Evolutionary conservation across 2,329 filamentous ascomycete species (phyloP), one percentile per base, ranked within the genome.

Genomic region (Claviceps quebecensis): DNA sequence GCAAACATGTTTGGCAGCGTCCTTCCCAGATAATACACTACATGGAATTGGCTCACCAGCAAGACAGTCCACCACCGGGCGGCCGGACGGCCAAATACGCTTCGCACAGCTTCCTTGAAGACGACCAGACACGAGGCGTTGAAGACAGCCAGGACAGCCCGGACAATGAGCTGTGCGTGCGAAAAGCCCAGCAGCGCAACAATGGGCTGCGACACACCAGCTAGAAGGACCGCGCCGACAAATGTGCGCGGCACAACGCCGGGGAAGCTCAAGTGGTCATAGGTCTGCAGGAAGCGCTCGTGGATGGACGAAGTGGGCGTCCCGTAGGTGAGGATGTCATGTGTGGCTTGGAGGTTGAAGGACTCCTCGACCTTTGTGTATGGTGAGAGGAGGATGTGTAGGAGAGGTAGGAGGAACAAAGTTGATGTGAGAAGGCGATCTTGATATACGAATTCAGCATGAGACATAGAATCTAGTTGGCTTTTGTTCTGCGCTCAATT

Each of bases 341-440:
- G 93, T 3, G 83, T 78, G 5, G 93, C 93, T 67, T 98, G 93
- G 53, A 97, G 81, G 66, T 95, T 95, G 77, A 98, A 97, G 0
- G 91, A 97, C 68, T 98, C 93, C 67, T 98, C 93, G 54, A 98
- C 93, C 67, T 98, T 98, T 52, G 90, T 96, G 71, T 94, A 91
- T 1, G 93, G 93, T 11, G 90, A 81, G 23, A 81, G 65, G 55
- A 81, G 62, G 51, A 95, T 79, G 66, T 95, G 87, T 51, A 85
- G 51, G 2, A 73, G 65, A 1, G 86, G 84, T 53, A 89, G 72
- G 48, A 82, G 67, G 56, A 81, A 61, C 53, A 69, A 61, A 45
- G 67, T 56, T 23, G 56, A 50, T 34, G 57, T 55, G 45, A 63
- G 53, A 40, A 56, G 37, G 16, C 56, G 14, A 48, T 67, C 63